Base-by-base conservation (phyloP, 371 early-diverging fungal genomes). In the Apophysomyces trapeziformis region DNA sequence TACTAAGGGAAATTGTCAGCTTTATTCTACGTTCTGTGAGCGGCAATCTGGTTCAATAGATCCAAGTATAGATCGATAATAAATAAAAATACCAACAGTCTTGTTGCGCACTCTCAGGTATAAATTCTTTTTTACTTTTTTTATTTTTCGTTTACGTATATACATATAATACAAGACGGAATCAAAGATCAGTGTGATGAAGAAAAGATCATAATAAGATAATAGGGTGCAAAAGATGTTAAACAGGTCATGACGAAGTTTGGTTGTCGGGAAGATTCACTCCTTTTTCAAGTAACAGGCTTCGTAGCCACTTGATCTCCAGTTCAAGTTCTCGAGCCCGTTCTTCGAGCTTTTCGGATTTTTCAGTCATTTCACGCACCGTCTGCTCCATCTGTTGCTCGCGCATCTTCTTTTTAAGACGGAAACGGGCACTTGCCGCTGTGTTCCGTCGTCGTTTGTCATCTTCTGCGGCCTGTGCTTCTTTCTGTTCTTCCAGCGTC, bases 401-500 rank as follows among this genome's bases (percentile, higher is more conserved):
- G 39, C 89, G 85, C 60, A 84, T 67, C 68, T 93, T 92, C 73
- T 95, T 96, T 85, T 93, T 93, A 21, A 92, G 83, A 3, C 97
- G 88, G 85, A 96, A 96, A 26, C 97, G 84, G 1, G 95, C 95
- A 1, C 93, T 92, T 0, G 96, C 96, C 1, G 90, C 93, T 0
- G 95, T 96, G 84, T 96, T 96, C 13, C 95, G 83, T 26, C 89
- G 80, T 43, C 96, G 87, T 75, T 95, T 95, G 73, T 94, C 96
- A 41, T 86, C 89, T 39, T 85, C 86, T 32, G 85, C 75, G 0
- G 7, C 21, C 9, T 7, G 21, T 16, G n/a, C 21, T 58, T 65
- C 69, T 5, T 68, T 61, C 47, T 36, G 45, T 16, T 21, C 21
- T n/a, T 32, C 45, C 18, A n/a, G 39, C 13, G 43, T 18, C 43